Evolutionary conservation across 768 basidiomycete species (phyloP).

Genomic region (Leccinellum luteum): DNA sequence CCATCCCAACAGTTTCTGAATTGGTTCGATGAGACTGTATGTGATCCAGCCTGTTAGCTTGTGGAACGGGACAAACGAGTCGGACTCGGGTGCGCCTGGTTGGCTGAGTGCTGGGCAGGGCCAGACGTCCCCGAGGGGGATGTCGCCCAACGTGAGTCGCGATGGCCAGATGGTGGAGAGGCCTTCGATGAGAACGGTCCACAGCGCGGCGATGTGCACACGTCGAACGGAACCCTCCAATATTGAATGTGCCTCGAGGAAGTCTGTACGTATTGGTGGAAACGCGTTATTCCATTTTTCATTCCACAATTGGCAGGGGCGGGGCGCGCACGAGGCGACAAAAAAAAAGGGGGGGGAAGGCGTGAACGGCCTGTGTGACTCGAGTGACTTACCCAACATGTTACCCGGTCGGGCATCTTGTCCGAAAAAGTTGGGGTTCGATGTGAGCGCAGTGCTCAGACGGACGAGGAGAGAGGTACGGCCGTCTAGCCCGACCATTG

Average conservation of each 20-base stretch:
- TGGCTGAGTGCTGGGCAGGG: conserved; percentile 58
- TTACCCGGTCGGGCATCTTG: conserved; percentile 74
- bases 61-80: conserved; percentile 88
- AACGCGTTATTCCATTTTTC: neutral
- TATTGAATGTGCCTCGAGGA: conserved; percentile 57
- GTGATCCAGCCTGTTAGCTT: conserved; percentile 95
- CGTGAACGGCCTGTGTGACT: neutral
- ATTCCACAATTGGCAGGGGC: neutral
- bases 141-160: conserved; percentile 61
- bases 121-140: conserved; percentile 93
- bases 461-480: conserved; percentile 73
- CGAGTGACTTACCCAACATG: conserved; percentile 56
- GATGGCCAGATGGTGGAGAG: conserved; percentile 88
- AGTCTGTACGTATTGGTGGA: conserved; percentile 46
- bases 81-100: conserved; percentile 36
- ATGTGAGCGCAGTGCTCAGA: conserved; percentile 67
- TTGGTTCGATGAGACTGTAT: conserved; percentile 82
- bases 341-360: neutral
- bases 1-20: conserved; percentile 79
- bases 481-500: conserved; percentile 89
- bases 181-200: conserved; percentile 79
- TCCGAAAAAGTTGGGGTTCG: conserved; percentile 70
- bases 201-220: conserved; percentile 74
- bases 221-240: conserved; percentile 38
- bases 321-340: neutral